Evolutionary conservation across 805 yeast species (phyloP), one percentile per base, ranked within the genome.

Genomic region (Ogataea wickerhamii): DNA sequence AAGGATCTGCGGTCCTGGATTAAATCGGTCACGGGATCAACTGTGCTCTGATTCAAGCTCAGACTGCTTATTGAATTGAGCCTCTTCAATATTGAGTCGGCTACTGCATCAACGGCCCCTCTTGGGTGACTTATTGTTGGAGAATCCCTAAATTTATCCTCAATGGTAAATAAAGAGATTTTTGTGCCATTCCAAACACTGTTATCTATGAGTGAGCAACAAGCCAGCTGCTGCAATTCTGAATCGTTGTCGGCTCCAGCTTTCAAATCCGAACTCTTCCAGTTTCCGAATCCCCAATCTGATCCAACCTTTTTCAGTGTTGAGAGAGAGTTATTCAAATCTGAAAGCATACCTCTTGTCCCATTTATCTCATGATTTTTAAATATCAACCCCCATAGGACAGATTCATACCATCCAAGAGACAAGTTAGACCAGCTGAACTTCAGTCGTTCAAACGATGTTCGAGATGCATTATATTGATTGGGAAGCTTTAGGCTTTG

Each of bases 401-500:
- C 63, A 4, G 83, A 71, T 27, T 73, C 68, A 58, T 85, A 85
- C 95, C 95, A 86, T 0, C 88, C 89, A 18, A 84, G 61, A 0
- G 86, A 78, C 18, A 69, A 53, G 37, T 63, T 64, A 27, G 75
- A 71, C 95, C 95, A 86, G 4, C 63, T 56, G 48, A 85, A 81
- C 41, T 56, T 66, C 44, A 82, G 62, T 3, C 71, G 66, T 34
- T 65, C 69, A 44, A 76, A 68, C 3, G 66, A 63, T 0, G 71
- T 60, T 13, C 58, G 60, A 3, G 36, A 13, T 0, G 74, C 70
- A 22, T 69, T 51, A 43, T 65, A 74, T 43, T 76, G 78, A 38
- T 49, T 52, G 3, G 55, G 53, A 10, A 50, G 37, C 6, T 40
- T 37, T 26, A 49, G 23, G 4, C 34, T 12, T 11, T 28, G 31